Evolutionary conservation across 164 flowering plant species (phyloP), one percentile per base, ranked within the genome.

Genomic region (Dillenia suffruticosa): DNA sequence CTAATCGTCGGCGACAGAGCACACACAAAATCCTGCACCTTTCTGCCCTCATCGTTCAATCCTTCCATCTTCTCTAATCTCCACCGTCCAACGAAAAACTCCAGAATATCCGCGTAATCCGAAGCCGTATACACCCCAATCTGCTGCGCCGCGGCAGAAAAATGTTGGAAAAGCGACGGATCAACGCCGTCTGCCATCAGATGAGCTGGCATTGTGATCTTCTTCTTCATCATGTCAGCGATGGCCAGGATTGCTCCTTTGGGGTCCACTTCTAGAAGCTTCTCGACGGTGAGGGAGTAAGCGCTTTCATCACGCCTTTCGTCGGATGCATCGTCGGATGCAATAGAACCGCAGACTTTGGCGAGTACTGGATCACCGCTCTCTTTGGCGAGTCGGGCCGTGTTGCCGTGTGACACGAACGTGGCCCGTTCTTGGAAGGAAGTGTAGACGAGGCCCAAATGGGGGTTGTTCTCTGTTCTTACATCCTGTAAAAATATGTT

Each of bases 171-270:
- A 0, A 82, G 68, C n/a, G 14, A 51, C 12, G 79, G 80, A 62
- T 82, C 85, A 12, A 47, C n/a, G 2, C 85, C 85, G 54, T 82
- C 85, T 69, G 49, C 64, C 85, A 82, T 79, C 54, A 82, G 64
- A 70, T 82, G 85, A 8, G 85, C 85, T 14, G 85, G 85, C 85
- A 82, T 82, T 43, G 81, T 75, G 62, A 82, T 75, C 66, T 75
- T 73, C 67, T 77, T 77, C 46, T 67, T 65, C 83, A 79, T 79
- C 83, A 79, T 77, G 49, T 77, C 81, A 9, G 71, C 78, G 12
- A 81, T 67, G 2, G 81, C 81, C 14, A 72, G 4, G 75, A 81
- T 72, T 2, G 81, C 79, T 0, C 79, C 79, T 0, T 45, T 74
- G 45, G 79, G 81, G 56, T 81, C 85, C 50, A 79, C 74, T 52